Evolutionary conservation across 108 stramenopile genomes (phyloP).

Genomic region (Epipyxis sp.): DNA sequence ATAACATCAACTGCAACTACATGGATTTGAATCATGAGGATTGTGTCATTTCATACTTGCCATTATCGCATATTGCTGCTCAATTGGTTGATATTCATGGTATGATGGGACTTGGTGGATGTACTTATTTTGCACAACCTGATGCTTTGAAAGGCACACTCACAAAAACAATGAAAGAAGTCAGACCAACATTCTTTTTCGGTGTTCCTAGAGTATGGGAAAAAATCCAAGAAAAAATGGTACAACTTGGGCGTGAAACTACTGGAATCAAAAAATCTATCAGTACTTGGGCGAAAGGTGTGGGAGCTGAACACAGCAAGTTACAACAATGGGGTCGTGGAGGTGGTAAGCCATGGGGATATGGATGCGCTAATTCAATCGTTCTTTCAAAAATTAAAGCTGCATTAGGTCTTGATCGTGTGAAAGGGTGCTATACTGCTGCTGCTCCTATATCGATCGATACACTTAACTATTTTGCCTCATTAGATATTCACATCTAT

Average conservation of each 20-base stretch:
- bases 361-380: conserved; percentile 41
- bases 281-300: conserved; percentile 63
- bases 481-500: conserved; percentile 64
- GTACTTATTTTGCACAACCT: conserved; percentile 65
- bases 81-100: conserved; percentile 59
- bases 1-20: conserved; percentile 26
- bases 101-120: conserved; percentile 52
- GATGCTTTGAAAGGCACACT: conserved; percentile 68
- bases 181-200: conserved; percentile 73
- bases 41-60: conserved; percentile 53
- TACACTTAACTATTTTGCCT: conserved; percentile 65
- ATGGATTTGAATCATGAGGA: conserved; percentile 36
- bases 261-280: conserved; percentile 62
- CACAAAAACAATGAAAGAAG: conserved; percentile 55
- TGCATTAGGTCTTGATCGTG: conserved; percentile 62
- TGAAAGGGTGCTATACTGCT: conserved; percentile 51
- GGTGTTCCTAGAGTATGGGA: conserved; percentile 80
- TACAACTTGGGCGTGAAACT: conserved; percentile 58
- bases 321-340: conserved; percentile 50
- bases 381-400: conserved; percentile 54
- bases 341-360: conserved; percentile 51
- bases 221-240: conserved; percentile 75
- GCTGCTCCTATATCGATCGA: conserved; percentile 67
- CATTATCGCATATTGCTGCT: conserved; percentile 35
- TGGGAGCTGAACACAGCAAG: conserved; percentile 52